Evolutionary conservation across 2,329 filamentous ascomycete genomes (phyloP).

Genomic region (Fusarium albidum): DNA sequence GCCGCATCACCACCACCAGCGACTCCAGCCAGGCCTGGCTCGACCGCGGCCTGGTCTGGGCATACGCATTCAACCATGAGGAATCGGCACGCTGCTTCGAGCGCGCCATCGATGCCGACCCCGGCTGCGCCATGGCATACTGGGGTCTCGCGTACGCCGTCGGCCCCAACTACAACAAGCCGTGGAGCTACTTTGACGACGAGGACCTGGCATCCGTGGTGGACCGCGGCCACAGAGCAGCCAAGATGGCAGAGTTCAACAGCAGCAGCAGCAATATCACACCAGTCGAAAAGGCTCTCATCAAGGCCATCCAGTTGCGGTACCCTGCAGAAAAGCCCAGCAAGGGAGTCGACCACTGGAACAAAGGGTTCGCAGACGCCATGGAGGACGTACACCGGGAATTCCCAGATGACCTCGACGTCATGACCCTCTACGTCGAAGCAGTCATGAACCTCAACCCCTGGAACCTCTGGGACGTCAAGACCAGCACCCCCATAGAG

Average conservation of each 20-base stretch:
- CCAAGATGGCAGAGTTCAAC: conserved; percentile 11
- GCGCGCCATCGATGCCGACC: conserved; percentile 62
- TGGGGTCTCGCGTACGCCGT: conserved; percentile 77
- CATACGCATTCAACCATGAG: conserved; percentile 79
- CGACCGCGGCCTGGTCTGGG: conserved; percentile 76
- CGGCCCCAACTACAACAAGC: conserved; percentile 81
- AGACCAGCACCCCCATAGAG: conserved; percentile 41
- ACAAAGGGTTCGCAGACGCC: conserved; percentile 46
- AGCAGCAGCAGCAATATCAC: too few relatives aligned
- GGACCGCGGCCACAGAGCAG: conserved; percentile 2
- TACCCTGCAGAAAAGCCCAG: conserved; percentile 60
- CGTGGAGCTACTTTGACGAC: conserved; percentile 75
- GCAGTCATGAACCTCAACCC: conserved; percentile 59
- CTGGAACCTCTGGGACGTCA: conserved; percentile 54
- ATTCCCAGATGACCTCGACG: conserved; percentile 51
- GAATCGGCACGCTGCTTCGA: conserved; percentile 73
- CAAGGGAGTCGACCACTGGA: conserved; percentile 45
- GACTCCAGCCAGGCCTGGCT: conserved; percentile 67
- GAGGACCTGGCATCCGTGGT: conserved; percentile 57
- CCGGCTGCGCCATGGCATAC: conserved; percentile 67
- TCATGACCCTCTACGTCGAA: conserved; percentile 49
- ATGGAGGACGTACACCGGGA: conserved; percentile 49
- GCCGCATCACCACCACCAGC: conserved; percentile 10
- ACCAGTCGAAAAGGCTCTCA: conserved; percentile 63
- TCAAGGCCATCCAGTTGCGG: conserved; percentile 67